Evolutionary conservation across 1,284 basidiomycete species (phyloP), one percentile per base, ranked within the genome.

Genomic region (Meira miltonrushii): DNA sequence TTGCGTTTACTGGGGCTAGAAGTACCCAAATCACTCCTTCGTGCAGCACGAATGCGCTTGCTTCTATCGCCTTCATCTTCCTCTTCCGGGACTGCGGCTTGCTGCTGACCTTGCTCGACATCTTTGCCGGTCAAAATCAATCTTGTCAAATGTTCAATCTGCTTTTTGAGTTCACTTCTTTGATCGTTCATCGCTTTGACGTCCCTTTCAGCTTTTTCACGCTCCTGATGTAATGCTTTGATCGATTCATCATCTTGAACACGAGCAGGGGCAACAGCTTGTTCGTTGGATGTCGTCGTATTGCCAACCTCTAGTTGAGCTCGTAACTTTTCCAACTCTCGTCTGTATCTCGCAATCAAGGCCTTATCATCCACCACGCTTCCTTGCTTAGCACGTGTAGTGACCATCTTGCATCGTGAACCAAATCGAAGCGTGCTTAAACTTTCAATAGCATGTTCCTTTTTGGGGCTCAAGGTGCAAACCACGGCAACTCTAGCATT

Each of bases 401-500:
- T 80, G 48, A 85, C 82, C 68, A 82, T 79, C 54, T 83, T 82
- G 60, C 82, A 84, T 17, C 82, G 68, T 7, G 80, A 80, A 13
- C 83, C 84, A 61, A 85, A 85, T 64, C 84, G 84, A 52, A 85
- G 74, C 7, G 84, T 84, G 17, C 81, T 81, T 11, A 84, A 75
- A 5, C 82, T 83, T 66, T 84, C 84, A 13, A 79, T 70, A n/a
- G 80, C 81, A 60, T 83, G 82, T 33, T 80, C 78, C 23, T 78
- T 72, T 49, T 82, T 81, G 2, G 79, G 75, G 12, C 78, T 78
- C 39, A 82, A 73, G 1, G 84, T 84, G 71, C 83, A 84, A 59
- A 85, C 81, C 23, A 85, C 82, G 39, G 90, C 92, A 54, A 98
- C 93, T 17, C 91, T 86, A 15, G 95, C 94, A 74, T 96, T 91